Percentiles rank a stretch among this genome's conserved stretches.
These are phyloP conservation scores for Rutstroemia sp. DNA, from an alignment of 2,329 filamentous ascomycete species.

Conservation along the genomic window DNA sequence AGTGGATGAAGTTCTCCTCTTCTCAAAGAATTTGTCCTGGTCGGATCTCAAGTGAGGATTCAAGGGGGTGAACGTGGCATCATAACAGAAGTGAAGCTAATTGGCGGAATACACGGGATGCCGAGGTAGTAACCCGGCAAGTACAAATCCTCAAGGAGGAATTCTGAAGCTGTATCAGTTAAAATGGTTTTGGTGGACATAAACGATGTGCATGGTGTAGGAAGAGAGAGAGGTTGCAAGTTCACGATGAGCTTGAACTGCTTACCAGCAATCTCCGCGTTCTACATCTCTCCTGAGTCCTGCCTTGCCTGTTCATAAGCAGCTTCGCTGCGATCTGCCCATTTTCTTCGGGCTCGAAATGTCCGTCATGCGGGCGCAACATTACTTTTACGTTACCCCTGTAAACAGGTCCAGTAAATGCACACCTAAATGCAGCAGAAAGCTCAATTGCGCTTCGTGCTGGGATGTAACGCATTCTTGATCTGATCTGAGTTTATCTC, in stretches of 20 bases:
- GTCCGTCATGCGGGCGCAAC: neutral
- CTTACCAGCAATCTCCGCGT: constrained; percentile 8
- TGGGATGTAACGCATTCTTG: constrained; percentile 11
- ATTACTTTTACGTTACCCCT: constrained; percentile 11
- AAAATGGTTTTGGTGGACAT: too few species aligned
- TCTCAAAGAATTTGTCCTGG: neutral
- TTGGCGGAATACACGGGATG: neutral
- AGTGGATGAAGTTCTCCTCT: neutral
- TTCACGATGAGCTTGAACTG: neutral
- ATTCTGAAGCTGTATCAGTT: too few species aligned
- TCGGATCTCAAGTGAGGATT: too few species aligned
- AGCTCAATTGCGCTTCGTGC: constrained; percentile 13
- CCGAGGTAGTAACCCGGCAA: neutral
- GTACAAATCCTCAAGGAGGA: too few species aligned
- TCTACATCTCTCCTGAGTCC: too few species aligned
- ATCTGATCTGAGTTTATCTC: constrained; percentile 14
- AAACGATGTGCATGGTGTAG: too few species aligned
- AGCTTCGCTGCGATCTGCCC: constrained; percentile 9
- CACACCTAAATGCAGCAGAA: constrained; percentile 11
- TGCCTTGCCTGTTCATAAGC: constrained; percentile 10
- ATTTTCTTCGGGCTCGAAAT: constrained; percentile 13
- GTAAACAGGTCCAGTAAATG: constrained; percentile 12
- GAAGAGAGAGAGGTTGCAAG: too few species aligned
- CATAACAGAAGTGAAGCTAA: too few species aligned
- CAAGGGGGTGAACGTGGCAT: neutral